Evolutionary conservation across 176 grass and related monocot genomes (phyloP).

Genomic region (Cocos nucifera): DNA sequence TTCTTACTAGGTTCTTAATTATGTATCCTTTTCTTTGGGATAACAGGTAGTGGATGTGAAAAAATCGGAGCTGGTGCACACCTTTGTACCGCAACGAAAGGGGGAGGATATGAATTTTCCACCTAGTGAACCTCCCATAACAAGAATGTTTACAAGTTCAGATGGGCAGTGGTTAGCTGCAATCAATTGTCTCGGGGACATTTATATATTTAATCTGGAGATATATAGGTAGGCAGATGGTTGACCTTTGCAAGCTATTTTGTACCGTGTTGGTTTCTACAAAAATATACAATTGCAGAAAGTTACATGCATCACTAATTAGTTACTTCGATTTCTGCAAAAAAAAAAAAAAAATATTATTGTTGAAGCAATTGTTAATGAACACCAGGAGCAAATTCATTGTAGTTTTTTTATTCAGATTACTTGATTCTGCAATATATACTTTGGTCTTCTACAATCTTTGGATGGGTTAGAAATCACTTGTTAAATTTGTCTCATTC

Average conservation of each 20-base stretch:
- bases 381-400: too few relatives aligned
- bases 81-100: conserved; percentile 63
- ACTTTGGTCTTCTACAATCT: too few relatives aligned
- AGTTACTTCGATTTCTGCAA: too few relatives aligned
- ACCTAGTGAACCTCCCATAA: conserved; percentile 63
- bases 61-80: conserved; percentile 30
- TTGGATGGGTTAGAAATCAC: too few relatives aligned
- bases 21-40: conserved; percentile 11
- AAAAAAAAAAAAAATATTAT: too few relatives aligned
- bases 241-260: not conserved
- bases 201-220: conserved; percentile 91
- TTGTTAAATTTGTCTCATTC: too few relatives aligned
- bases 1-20: not conserved
- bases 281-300: too few relatives aligned
- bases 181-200: conserved; percentile 79
- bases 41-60: conserved; percentile 61
- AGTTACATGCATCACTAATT: too few relatives aligned
- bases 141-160: conserved; percentile 77
- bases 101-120: conserved; percentile 22
- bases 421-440: too few relatives aligned
- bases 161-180: conserved; percentile 92
- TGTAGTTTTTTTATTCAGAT: too few relatives aligned
- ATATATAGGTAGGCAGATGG: conserved; percentile 50
- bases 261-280: too few relatives aligned
- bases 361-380: too few relatives aligned